These are phyloP conservation scores for Pseudogymnoascus sp. DNA, from an alignment of 2,329 filamentous ascomycete genomes.

Conservation along the genomic window DNA sequence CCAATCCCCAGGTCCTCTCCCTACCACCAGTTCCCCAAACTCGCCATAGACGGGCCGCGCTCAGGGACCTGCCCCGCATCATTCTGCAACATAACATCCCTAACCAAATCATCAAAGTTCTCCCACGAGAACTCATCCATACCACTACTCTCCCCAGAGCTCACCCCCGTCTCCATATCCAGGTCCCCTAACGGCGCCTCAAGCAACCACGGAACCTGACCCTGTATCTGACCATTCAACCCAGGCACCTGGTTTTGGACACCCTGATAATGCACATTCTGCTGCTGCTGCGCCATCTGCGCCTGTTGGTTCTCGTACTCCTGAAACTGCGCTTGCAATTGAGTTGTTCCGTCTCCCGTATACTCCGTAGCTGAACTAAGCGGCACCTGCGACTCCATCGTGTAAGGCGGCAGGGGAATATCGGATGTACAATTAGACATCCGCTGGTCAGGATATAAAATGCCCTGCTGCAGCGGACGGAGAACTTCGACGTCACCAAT, in stretches of 20 bases:
- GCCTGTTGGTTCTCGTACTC: conserved; percentile 15
- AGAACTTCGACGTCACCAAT: conserved; percentile 4
- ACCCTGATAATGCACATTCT: not conserved
- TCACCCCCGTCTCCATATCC: conserved; percentile 23
- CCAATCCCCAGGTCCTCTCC: not conserved
- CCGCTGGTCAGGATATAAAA: not conserved
- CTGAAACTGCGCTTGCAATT: not conserved
- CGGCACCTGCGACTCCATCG: not conserved
- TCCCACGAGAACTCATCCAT: conserved; percentile 27
- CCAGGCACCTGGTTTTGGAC: not conserved
- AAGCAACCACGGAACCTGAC: conserved; percentile 21
- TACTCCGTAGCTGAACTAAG: not conserved
- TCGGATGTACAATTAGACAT: not conserved
- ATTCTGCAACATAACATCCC: conserved; percentile 26
- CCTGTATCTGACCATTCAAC: not conserved
- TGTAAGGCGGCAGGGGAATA: not conserved
- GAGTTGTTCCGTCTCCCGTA: not conserved
- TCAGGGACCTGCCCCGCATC: conserved; percentile 15
- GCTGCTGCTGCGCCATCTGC: conserved; percentile 7
- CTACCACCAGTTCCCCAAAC: conserved; percentile 26
- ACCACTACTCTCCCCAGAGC: conserved; percentile 13
- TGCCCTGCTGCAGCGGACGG: not conserved
- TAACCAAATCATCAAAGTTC: conserved; percentile 31
- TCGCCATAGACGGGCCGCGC: conserved; percentile 20
- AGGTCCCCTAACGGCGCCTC: conserved; percentile 23